phyloP scores from a whole-genome alignment of 2,329 filamentous ascomycete genomes.

The Colletotrichum tofieldiae region DNA sequence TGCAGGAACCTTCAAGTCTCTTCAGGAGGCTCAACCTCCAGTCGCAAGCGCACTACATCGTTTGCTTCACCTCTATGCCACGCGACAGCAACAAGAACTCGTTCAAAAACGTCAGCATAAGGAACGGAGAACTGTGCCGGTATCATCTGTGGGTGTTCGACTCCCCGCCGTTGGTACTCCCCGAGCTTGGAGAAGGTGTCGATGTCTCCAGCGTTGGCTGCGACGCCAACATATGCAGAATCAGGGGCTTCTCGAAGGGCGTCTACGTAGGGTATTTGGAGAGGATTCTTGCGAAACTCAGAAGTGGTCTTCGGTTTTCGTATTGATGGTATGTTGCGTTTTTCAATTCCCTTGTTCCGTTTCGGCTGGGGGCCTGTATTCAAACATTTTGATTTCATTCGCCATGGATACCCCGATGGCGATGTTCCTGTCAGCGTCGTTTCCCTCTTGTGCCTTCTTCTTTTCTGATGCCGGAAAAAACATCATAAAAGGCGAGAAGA shows the following conservation, averaged over 20 bases:
- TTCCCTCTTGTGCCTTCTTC: too few relatives aligned
- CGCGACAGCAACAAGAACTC: background rate
- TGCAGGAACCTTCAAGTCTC: conserved; percentile 6
- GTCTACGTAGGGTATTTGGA: conserved; percentile 5
- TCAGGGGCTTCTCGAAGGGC: conserved; percentile 18
- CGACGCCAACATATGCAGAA: background rate
- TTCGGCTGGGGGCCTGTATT: background rate
- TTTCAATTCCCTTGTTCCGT: too few relatives aligned
- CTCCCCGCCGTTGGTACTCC: conserved; percentile 12
- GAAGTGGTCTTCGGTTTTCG: conserved; percentile 6
- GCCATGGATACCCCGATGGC: background rate
- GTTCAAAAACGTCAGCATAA: background rate
- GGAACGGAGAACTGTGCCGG: background rate
- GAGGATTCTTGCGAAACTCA: conserved; percentile 2
- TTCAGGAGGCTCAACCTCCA: conserved; percentile 13
- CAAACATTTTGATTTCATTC: background rate
- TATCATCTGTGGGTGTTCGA: conserved; percentile 37
- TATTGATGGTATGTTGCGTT: background rate
- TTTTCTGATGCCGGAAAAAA: background rate
- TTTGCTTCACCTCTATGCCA: conserved; percentile 3
- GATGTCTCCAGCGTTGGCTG: background rate
- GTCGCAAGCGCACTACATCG: conserved; percentile 16
- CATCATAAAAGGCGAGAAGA: background rate
- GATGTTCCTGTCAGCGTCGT: too few relatives aligned
- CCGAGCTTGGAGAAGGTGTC: background rate